Evolutionary conservation across 257 asterid genomes (phyloP).

Genomic region (Avicennia marina): DNA sequence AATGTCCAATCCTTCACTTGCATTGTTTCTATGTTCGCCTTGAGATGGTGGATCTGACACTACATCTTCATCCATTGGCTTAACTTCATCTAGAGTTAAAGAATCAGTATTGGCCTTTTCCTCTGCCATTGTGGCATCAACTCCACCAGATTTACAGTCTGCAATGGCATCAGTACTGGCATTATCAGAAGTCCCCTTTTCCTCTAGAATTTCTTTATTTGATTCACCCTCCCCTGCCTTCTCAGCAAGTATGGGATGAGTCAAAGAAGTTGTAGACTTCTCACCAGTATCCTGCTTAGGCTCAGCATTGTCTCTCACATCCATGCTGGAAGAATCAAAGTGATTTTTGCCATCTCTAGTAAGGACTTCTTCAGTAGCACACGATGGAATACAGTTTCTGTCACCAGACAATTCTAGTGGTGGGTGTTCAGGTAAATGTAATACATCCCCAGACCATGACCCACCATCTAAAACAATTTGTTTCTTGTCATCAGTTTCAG

Average conservation of each 20-base stretch:
- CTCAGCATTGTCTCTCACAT: slow-evolving; percentile 19
- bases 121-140: slow-evolving; percentile 15
- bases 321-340: slow-evolving; percentile 14
- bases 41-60: slow-evolving; percentile 15
- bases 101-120: slow-evolving; percentile 15
- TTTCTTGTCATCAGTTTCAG: slow-evolving; percentile 31
- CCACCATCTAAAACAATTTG: slow-evolving; percentile 19
- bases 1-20: slow-evolving; percentile 2
- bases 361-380: slow-evolving; percentile 14
- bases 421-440: slow-evolving; percentile 20
- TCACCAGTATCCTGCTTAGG: slow-evolving; percentile 29
- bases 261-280: slow-evolving; percentile 20
- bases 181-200: slow-evolving; percentile 16
- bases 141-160: slow-evolving; percentile 18
- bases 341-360: slow-evolving; percentile 16
- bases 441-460: slow-evolving; percentile 30
- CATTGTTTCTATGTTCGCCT: slow-evolving; percentile 15
- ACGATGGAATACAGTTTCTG: slow-evolving; percentile 20
- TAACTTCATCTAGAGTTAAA: slow-evolving; percentile 22
- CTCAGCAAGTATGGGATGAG: slow-evolving; percentile 18
- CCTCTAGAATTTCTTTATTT: slow-evolving; percentile 27
- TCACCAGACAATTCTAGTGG: slow-evolving; percentile 23
- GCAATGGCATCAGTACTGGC: slow-evolving; percentile 16
- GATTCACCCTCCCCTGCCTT: slow-evolving; percentile 27
- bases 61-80: slow-evolving; percentile 21